Conservation (phyloP, 352 stramenopile species). For the Thalassiosira hispida region DNA sequence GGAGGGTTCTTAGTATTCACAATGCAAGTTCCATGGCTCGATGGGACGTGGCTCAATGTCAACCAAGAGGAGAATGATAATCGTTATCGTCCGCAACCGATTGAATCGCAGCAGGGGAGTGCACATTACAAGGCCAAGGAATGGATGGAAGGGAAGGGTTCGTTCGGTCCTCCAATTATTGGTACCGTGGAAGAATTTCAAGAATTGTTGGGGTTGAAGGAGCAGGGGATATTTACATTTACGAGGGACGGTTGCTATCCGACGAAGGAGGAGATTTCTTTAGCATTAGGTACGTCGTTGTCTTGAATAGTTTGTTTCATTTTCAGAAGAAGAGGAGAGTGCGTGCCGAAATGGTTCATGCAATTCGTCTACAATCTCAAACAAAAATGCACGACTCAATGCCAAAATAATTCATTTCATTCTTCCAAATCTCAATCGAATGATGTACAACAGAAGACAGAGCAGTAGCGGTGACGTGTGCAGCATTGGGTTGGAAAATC, state of each 20-base stretch:
- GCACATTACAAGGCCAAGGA: background rate
- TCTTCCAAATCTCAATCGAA: background rate
- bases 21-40: slow-evolving; percentile 5
- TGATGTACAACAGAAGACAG: slow-evolving; percentile 9
- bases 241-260: slow-evolving; percentile 15
- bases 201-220: background rate
- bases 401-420: too few species aligned
- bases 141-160: background rate
- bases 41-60: too few species aligned
- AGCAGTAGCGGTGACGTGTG: slow-evolving; percentile 14
- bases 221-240: slow-evolving; percentile 3
- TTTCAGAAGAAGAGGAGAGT: too few species aligned
- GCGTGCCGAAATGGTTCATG: too few species aligned
- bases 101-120: too few species aligned
- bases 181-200: slow-evolving; percentile 11
- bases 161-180: background rate
- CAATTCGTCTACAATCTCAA: too few species aligned
- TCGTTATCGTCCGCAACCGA: too few species aligned
- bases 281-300: slow-evolving; percentile 7
- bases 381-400: too few species aligned
- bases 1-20: slow-evolving; percentile 7
- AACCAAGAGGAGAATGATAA: background rate
- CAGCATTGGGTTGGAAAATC: slow-evolving; percentile 3
- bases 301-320: background rate
- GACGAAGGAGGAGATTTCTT: background rate